Evolutionary conservation across 768 basidiomycete species (phyloP).

Genomic region (Tricholomella constricta): DNA sequence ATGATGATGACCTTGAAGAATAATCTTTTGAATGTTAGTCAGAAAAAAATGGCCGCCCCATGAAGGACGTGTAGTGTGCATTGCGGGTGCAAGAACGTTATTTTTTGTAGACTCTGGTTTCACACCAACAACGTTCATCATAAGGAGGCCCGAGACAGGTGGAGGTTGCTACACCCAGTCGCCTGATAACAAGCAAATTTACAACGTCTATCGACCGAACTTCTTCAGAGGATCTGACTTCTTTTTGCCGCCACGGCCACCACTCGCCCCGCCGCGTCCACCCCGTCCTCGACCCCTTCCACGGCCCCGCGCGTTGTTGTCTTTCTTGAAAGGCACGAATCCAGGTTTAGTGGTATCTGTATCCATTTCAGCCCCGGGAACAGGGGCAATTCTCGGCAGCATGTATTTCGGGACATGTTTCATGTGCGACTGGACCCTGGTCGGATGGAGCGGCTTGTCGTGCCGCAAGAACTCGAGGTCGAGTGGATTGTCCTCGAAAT

Average conservation of each 20-base stretch:
- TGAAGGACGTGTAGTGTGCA: not conserved
- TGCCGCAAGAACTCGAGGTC: conserved; percentile 92
- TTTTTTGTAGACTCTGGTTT: no score
- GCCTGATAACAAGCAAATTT: no score
- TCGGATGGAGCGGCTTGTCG: conserved; percentile 92
- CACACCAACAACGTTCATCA: no score
- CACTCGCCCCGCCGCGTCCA: conserved; percentile 49
- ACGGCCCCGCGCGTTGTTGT: conserved; percentile 44
- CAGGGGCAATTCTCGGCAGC: conserved; percentile 76
- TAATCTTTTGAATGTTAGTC: no score
- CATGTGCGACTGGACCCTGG: conserved; percentile 89
- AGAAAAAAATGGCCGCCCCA: no score
- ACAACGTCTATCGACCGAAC: conserved; percentile 46
- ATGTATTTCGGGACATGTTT: conserved; percentile 95
- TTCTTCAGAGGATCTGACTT: conserved; percentile 84
- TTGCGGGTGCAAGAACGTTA: not conserved
- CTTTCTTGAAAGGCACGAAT: conserved; percentile 79
- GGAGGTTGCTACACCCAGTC: no score
- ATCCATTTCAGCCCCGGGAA: conserved; percentile 39
- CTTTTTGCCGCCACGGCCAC: conserved; percentile 62
- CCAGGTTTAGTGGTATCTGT: conserved; percentile 37
- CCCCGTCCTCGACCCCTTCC: conserved; percentile 59
- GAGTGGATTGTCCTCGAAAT: conserved; percentile 95
- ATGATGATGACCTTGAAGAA: not conserved
- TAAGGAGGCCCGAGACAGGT: no score